Conservation (phyloP, 768 basidiomycete genomes). For the Holtermannia corniformis region DNA sequence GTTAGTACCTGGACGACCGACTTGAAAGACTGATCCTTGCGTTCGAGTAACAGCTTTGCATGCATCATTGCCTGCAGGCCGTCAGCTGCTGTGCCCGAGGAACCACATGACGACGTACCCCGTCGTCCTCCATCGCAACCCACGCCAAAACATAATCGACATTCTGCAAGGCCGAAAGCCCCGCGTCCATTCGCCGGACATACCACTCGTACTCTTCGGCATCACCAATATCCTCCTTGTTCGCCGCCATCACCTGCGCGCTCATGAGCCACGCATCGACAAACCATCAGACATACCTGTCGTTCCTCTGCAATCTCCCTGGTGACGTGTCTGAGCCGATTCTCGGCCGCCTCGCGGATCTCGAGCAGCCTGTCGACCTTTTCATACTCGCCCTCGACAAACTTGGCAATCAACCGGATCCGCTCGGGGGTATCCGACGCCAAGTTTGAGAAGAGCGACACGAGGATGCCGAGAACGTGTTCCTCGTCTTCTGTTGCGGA, state of each 20-base stretch:
- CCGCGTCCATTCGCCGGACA: constrained; percentile 74
- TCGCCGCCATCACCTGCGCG: constrained; percentile 50
- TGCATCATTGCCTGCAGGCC: constrained; percentile 63
- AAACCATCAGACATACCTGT: constrained; percentile 45
- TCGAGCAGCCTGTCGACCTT: constrained; percentile 91
- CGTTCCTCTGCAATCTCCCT: constrained; percentile 60
- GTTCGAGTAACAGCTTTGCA: constrained; percentile 60
- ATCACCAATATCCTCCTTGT: constrained; percentile 51
- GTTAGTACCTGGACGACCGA: constrained; percentile 64
- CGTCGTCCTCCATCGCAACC: constrained; percentile 96
- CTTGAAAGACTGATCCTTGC: constrained; percentile 60
- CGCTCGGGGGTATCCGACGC: constrained; percentile 75
- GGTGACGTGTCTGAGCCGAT: constrained; percentile 55
- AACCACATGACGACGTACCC: constrained; percentile 50
- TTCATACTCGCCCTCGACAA: constrained; percentile 84
- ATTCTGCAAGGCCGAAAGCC: constrained; percentile 78
- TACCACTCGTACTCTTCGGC: constrained; percentile 73
- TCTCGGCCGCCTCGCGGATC: constrained; percentile 61
- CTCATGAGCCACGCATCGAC: background rate
- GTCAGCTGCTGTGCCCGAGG: background rate
- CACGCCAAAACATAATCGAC: constrained; percentile 91
- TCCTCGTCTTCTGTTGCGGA: constrained; percentile 62
- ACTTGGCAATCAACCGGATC: constrained; percentile 78
- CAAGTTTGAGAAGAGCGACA: constrained; percentile 80
- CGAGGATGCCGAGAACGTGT: constrained; percentile 83